Conservation (phyloP, 495 filamentous ascomycete genomes). For the Penicillium salamii region DNA sequence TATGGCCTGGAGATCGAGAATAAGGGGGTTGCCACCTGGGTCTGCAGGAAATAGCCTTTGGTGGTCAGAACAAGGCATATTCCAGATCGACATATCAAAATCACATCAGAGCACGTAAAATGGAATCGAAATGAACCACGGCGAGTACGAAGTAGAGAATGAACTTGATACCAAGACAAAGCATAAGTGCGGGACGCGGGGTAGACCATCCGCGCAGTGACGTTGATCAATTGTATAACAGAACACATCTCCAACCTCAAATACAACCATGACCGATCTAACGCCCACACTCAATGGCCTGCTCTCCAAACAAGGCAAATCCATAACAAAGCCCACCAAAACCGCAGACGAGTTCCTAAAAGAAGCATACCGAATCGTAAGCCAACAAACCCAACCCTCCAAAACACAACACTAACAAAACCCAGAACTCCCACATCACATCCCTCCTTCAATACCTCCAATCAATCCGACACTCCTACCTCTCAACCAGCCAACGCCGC, state of each 20-base stretch:
- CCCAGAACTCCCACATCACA: constrained; percentile 78
- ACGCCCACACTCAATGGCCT: constrained; percentile 63
- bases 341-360: constrained; percentile 85
- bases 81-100: too few relatives aligned
- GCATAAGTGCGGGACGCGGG: constrained; percentile 4
- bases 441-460: constrained; percentile 75
- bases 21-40: constrained; percentile 7
- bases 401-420: constrained; percentile 11
- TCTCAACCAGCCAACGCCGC: constrained; percentile 64
- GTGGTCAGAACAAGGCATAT: too few relatives aligned
- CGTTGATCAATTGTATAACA: constrained; percentile 4
- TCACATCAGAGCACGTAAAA: too few relatives aligned
- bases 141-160: too few relatives aligned
- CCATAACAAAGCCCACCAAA: constrained; percentile 30
- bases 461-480: constrained; percentile 84
- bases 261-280: constrained; percentile 61
- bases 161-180: too few relatives aligned
- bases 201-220: constrained; percentile 11
- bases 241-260: neutral
- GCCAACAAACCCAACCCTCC: constrained; percentile 20
- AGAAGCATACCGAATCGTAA: constrained; percentile 91
- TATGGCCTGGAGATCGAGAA: constrained; percentile 2
- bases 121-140: too few relatives aligned
- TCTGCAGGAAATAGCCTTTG: neutral
- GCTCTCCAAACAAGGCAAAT: constrained; percentile 47